Evolutionary conservation across 345 rosid genomes (phyloP).

Genomic region (Lepidium africanum): DNA sequence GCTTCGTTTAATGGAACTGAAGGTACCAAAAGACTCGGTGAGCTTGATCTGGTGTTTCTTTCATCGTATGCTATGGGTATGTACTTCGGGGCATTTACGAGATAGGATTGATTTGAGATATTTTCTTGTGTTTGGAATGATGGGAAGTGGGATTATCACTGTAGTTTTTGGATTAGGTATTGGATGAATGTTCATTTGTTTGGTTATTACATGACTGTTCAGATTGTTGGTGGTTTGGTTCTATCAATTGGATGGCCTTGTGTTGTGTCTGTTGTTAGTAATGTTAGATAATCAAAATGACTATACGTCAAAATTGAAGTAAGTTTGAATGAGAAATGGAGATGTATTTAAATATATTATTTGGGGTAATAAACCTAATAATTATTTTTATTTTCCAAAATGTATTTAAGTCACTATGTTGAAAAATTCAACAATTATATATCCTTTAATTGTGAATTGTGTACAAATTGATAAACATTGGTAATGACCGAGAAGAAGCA

Average conservation of each 20-base stretch:
- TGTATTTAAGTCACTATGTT: too few species aligned
- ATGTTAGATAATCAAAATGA: too few species aligned
- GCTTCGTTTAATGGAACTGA: constrained; percentile 64
- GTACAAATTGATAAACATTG: too few species aligned
- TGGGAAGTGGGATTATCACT: constrained; percentile 78
- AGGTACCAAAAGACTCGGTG: constrained; percentile 76
- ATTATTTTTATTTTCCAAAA: too few species aligned
- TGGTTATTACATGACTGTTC: constrained; percentile 50
- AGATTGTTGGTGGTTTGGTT: constrained; percentile 73
- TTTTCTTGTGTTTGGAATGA: constrained; percentile 89
- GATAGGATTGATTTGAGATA: constrained; percentile 76
- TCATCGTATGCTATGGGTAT: constrained; percentile 64
- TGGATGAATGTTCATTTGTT: constrained; percentile 67
- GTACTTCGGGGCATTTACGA: constrained; percentile 86
- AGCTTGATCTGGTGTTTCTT: constrained; percentile 86
- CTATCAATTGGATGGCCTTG: constrained; percentile 99
- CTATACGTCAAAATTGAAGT: too few species aligned
- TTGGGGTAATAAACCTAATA: too few species aligned
- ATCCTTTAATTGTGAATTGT: too few species aligned
- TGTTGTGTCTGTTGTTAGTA: constrained; percentile 86
- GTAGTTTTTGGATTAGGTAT: constrained; percentile 63
- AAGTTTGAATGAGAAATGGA: too few species aligned
- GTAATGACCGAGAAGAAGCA: too few species aligned
- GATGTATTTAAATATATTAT: too few species aligned
- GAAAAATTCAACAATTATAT: too few species aligned